These are phyloP conservation scores for Cyclospora cayetanensis DNA, from an alignment of 169 alveolate species.

Conservation along the genomic window DNA sequence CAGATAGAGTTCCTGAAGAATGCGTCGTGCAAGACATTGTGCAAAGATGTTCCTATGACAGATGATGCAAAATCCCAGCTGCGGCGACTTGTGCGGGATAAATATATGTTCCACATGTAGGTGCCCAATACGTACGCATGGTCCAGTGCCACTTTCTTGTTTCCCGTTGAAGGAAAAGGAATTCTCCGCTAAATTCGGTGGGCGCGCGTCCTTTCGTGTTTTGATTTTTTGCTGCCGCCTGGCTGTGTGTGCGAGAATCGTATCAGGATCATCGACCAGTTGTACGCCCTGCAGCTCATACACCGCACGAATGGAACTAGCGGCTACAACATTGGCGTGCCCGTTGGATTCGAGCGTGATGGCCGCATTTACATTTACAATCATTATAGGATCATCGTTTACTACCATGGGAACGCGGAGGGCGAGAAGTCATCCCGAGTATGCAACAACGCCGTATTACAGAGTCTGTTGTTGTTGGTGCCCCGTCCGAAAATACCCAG, in stretches of 20 bases:
- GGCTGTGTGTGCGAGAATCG: background rate
- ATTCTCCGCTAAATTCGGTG: too few species aligned
- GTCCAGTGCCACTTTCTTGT: background rate
- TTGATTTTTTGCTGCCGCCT: background rate
- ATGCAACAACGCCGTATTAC: too few species aligned
- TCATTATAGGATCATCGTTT: conserved; percentile 36
- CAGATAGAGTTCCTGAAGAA: conserved; percentile 42
- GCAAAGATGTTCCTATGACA: conserved; percentile 35
- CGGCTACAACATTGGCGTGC: conserved; percentile 43
- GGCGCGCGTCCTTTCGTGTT: too few species aligned
- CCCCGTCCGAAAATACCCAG: too few species aligned
- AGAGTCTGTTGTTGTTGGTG: too few species aligned
- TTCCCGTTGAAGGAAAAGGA: too few species aligned
- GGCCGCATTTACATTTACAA: conserved; percentile 24
- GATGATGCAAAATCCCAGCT: background rate
- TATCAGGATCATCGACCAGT: conserved; percentile 69
- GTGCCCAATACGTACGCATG: background rate
- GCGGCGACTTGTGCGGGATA: conserved; percentile 58
- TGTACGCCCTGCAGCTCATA: conserved; percentile 66
- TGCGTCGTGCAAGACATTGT: conserved; percentile 53
- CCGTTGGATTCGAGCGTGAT: conserved; percentile 37
- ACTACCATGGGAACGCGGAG: conserved; percentile 11
- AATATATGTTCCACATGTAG: conserved; percentile 59
- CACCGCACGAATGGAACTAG: conserved; percentile 38
- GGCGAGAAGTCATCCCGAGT: conserved; percentile 3